Conservation (phyloP, 352 stramenopile genomes). For the Peronosclerospora sorghi region DNA sequence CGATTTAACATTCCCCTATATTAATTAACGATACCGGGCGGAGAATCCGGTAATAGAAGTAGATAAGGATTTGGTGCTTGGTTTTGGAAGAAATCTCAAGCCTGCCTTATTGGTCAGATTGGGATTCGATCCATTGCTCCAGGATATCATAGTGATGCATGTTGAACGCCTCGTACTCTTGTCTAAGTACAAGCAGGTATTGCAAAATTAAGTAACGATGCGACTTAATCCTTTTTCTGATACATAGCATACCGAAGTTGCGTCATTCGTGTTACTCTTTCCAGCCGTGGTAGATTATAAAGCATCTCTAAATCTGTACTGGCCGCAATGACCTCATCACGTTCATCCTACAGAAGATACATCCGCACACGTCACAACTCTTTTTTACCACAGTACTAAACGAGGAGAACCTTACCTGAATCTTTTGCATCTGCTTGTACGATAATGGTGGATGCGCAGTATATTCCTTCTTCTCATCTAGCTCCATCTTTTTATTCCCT, state of each 20-base stretch:
- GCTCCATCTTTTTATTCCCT: slow-evolving; percentile 3
- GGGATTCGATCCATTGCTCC: slow-evolving; percentile 31
- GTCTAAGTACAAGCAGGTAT: no score
- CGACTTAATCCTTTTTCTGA: not conserved
- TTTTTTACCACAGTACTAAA: not conserved
- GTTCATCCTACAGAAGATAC: slow-evolving; percentile 1
- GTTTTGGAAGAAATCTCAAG: no score
- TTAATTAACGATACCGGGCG: no score
- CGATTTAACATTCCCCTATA: no score
- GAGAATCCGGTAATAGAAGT: no score
- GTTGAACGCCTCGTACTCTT: slow-evolving; percentile 42
- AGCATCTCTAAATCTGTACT: slow-evolving; percentile 8
- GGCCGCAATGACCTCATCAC: not conserved
- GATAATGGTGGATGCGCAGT: not conserved
- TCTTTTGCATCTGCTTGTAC: slow-evolving; percentile 3
- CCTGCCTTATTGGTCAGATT: slow-evolving; percentile 11
- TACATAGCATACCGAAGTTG: slow-evolving; percentile 18
- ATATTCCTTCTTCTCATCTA: slow-evolving; percentile 4
- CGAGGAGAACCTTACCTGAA: slow-evolving; percentile 7
- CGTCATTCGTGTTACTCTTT: slow-evolving; percentile 21
- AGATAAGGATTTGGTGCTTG: no score
- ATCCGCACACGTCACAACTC: slow-evolving; percentile 3
- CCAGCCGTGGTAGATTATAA: slow-evolving; percentile 12
- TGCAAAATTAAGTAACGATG: no score
- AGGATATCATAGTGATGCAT: slow-evolving; percentile 33